Evolutionary conservation across 371 early-diverging fungal genomes (phyloP), one percentile per base, ranked within the genome.

Genomic region (Mucor indicus): DNA sequence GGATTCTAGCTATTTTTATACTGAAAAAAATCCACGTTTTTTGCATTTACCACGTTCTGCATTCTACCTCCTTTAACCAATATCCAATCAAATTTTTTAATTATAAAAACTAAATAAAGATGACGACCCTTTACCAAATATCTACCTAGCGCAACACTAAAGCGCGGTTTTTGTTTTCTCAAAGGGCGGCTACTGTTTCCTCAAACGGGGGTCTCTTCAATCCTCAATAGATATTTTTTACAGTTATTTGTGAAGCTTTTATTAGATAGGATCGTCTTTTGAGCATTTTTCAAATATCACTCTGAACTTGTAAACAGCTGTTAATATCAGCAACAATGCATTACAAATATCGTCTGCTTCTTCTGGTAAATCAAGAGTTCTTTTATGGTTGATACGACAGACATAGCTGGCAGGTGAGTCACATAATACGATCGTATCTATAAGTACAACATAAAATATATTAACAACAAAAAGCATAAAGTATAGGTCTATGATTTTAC

Each of bases 281-380:
- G 42, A 40, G 23, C 12, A 22, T 23, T 11, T 24, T 37, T 12
- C 16, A 16, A 16, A 11, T 17, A 20, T 29, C n/a, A 46, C 8
- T 56, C 50, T 50, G 10, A 42, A 3, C 25, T 50, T 11, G 15
- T 50, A 50, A 6, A 41, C 42, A 35, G 37, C 46, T 19, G 11
- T 45, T 41, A 50, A 29, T 30, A 42, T 42, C 36, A 46, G 38
- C 21, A 56, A 41, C 36, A 56, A 37, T 36, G 3, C 22, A 17
- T 16, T 56, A 35, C 47, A 41, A 37, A 56, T 46, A 40, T 50
- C 50, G 24, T 56, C 57, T 32, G 57, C 37, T 41, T 50, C 57
- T 50, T 50, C 50, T 12, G 50, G 42, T 19, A 50, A 56, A 3
- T 56, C 40, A n/a, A 45, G 5, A 39, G 49, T 44, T 19, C 23